These are phyloP conservation scores for Calvatia gigantea DNA, from an alignment of 768 basidiomycete genomes.

Conservation along the genomic window DNA sequence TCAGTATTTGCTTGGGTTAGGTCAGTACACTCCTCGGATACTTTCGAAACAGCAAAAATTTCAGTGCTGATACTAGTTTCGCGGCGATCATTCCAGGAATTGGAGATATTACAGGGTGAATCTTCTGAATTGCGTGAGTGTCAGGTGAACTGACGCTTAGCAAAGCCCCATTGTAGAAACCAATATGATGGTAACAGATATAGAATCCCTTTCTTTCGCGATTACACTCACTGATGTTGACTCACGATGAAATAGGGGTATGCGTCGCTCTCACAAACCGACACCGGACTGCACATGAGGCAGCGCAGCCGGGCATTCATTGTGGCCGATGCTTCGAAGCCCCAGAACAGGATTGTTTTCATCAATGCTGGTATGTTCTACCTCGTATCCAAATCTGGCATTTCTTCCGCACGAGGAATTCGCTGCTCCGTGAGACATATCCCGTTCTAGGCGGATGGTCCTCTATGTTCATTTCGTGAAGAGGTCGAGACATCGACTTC, in stretches of 20 bases:
- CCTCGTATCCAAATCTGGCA: background rate
- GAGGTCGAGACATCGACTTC: background rate
- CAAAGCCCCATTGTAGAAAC: conserved; percentile 73
- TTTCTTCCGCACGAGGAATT: background rate
- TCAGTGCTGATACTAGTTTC: background rate
- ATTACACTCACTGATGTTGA: background rate
- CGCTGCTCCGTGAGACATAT: background rate
- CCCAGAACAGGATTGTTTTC: conserved; percentile 64
- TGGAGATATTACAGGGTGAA: conserved; percentile 72
- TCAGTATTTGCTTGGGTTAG: conserved; percentile 57
- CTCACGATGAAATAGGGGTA: conserved; percentile 50
- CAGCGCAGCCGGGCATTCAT: conserved; percentile 77
- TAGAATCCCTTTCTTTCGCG: background rate
- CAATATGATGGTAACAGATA: conserved; percentile 65
- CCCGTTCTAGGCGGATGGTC: background rate
- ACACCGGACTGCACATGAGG: conserved; percentile 76
- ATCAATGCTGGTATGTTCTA: conserved; percentile 61
- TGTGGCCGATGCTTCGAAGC: conserved; percentile 54
- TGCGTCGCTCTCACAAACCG: conserved; percentile 59
- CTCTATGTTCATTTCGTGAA: background rate
- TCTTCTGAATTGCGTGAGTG: background rate
- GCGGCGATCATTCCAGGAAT: conserved; percentile 41
- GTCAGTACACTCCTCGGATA: conserved; percentile 30
- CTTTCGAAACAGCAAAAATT: background rate
- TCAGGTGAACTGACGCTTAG: background rate